These are phyloP conservation scores for Phytophthora europaea DNA, from an alignment of 352 stramenopile species.

Conservation along the genomic window DNA sequence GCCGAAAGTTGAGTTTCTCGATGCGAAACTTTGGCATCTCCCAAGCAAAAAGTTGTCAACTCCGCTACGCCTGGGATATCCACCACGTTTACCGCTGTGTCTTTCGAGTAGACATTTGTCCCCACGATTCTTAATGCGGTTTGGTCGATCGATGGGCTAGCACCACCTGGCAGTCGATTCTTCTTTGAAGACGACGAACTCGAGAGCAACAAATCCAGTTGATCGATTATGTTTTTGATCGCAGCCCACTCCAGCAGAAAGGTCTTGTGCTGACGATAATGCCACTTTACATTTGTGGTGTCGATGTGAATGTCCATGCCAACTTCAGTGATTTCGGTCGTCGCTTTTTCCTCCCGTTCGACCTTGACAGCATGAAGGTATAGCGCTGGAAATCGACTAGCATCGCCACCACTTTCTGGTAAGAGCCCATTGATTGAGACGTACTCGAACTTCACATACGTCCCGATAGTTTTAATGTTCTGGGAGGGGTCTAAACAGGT, in stretches of 20 bases:
- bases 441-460: constrained; percentile 27
- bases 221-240: constrained; percentile 44
- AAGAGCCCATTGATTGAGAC: constrained; percentile 36
- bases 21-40: constrained; percentile 35
- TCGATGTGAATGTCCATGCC: constrained; percentile 43
- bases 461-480: constrained; percentile 20
- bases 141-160: constrained; percentile 7
- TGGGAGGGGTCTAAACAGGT: constrained; percentile 12
- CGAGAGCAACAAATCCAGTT: constrained; percentile 47
- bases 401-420: constrained; percentile 7
- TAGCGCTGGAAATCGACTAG: constrained; percentile 25
- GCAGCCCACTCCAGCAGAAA: constrained; percentile 45
- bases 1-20: constrained; percentile 39
- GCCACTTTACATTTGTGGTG: constrained; percentile 44
- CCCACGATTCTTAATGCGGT: constrained; percentile 31
- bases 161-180: constrained; percentile 7
- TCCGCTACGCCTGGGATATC: constrained; percentile 42
- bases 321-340: constrained; percentile 33
- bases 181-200: constrained; percentile 29
- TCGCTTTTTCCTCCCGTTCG: constrained; percentile 35
- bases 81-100: constrained; percentile 29
- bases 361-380: constrained; percentile 40
- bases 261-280: constrained; percentile 35
- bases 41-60: constrained; percentile 27
- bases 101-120: constrained; percentile 39